These are phyloP conservation scores for Isabelozyma gotoi DNA, from an alignment of 805 yeast genomes.

Conservation along the genomic window DNA sequence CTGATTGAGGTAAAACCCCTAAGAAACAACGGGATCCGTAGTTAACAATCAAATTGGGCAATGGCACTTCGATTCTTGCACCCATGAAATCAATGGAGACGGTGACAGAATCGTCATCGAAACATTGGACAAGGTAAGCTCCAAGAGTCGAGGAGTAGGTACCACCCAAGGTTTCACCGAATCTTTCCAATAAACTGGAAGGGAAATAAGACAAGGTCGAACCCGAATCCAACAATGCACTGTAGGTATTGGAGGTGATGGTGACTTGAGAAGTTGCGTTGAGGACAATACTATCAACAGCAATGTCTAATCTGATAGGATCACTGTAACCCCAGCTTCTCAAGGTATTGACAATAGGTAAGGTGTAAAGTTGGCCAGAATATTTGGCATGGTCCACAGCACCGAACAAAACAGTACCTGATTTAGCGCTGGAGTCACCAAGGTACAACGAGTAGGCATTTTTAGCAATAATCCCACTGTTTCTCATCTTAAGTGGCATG, in stretches of 20 bases:
- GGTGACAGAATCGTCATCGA: constrained; percentile 12
- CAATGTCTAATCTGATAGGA: constrained; percentile 50
- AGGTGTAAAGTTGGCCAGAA: constrained; percentile 29
- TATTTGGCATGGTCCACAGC: constrained; percentile 45
- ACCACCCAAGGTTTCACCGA: constrained; percentile 43
- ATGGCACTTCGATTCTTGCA: constrained; percentile 50
- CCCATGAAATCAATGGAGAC: constrained; percentile 60
- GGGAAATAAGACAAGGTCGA: constrained; percentile 46
- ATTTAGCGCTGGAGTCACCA: constrained; percentile 18
- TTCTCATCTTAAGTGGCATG: constrained; percentile 33
- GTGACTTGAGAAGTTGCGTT: constrained; percentile 10
- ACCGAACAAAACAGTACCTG: constrained; percentile 41
- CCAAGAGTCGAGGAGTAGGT: constrained; percentile 39
- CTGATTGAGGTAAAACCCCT: constrained; percentile 22
- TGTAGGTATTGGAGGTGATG: constrained; percentile 15
- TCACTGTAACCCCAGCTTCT: constrained; percentile 24
- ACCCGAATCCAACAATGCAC: constrained; percentile 36
- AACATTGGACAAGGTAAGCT: constrained; percentile 49
- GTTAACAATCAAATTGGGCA: constrained; percentile 24
- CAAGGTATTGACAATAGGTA: constrained; percentile 44
- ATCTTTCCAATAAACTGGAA: constrained; percentile 21
- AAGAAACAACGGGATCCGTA: constrained; percentile 20
- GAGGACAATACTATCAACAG: constrained; percentile 38
- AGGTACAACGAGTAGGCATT: constrained; percentile 38
- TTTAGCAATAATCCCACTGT: constrained; percentile 32